Evolutionary conservation across 2,329 filamentous ascomycete genomes (phyloP).

Genomic region (Calonectria pseudoreteaudii): DNA sequence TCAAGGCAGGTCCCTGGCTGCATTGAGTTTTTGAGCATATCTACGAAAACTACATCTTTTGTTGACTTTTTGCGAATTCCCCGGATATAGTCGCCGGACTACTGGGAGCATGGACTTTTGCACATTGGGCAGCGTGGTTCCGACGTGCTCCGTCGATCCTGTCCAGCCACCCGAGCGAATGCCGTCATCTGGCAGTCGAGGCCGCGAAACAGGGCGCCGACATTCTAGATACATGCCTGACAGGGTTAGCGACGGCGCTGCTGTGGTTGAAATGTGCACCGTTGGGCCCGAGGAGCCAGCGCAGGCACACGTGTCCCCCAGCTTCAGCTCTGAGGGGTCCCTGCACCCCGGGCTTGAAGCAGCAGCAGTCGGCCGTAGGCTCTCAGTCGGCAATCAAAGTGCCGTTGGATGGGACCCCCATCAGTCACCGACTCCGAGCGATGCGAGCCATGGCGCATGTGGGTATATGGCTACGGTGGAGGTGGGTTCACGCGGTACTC

Average conservation of each 20-base stretch:
- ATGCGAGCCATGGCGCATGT: constrained; percentile 11
- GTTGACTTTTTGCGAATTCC: not conserved
- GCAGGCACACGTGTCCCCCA: constrained; percentile 11
- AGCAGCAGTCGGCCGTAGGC: not conserved
- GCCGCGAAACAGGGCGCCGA: not conserved
- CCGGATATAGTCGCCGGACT: not conserved
- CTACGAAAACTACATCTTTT: not conserved
- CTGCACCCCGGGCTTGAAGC: not conserved
- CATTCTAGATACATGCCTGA: constrained; percentile 4
- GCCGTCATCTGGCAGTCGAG: not conserved
- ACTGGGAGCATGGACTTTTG: not conserved
- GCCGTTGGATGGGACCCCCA: constrained; percentile 15
- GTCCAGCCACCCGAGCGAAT: not conserved
- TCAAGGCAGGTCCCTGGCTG: not conserved
- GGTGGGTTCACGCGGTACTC: constrained; percentile 10
- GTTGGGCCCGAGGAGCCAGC: not conserved
- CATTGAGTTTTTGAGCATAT: constrained; percentile 7
- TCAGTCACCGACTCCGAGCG: constrained; percentile 14
- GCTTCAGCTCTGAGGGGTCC: not conserved
- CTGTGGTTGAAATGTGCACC: not conserved
- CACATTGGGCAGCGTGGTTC: not conserved
- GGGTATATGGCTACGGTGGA: not conserved
- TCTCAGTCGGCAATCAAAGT: constrained; percentile 23
- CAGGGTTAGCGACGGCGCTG: not conserved
- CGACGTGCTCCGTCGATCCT: not conserved